A percentile compares a stretch with the other conserved stretches of the same genome.
Conservation (phyloP, 2,329 filamentous ascomycete species). For the Sarocladium strictum region DNA sequence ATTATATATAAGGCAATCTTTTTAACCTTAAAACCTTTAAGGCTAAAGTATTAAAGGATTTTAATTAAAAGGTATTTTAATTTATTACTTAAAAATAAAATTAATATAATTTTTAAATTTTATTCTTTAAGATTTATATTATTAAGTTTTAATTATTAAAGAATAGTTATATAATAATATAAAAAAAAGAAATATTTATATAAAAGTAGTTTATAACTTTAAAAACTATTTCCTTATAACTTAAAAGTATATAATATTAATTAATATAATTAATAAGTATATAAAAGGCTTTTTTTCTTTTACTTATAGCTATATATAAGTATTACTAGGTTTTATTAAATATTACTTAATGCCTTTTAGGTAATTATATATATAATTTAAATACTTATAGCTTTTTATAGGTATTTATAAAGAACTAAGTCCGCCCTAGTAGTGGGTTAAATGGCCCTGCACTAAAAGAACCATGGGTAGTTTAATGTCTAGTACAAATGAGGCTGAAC, state of each 20-base stretch:
- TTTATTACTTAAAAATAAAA: too few relatives aligned
- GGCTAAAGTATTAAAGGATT: background rate
- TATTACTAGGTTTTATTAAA: background rate
- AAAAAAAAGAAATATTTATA: too few relatives aligned
- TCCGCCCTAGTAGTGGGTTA: too few relatives aligned
- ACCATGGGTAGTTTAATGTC: too few relatives aligned
- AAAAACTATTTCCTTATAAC: background rate
- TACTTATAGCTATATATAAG: background rate
- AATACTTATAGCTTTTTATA: background rate
- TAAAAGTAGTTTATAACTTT: background rate
- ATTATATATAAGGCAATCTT: background rate
- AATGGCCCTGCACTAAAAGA: too few relatives aligned
- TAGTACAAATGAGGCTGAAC: too few relatives aligned
- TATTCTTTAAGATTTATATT: too few relatives aligned
- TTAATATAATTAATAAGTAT: background rate
- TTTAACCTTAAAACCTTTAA: too few relatives aligned
- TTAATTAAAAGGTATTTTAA: too few relatives aligned
- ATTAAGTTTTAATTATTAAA: too few relatives aligned
- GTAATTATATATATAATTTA: background rate
- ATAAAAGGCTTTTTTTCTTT: background rate
- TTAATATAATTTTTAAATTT: too few relatives aligned
- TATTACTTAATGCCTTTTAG: background rate
- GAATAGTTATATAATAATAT: background rate
- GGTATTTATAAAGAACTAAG: background rate
- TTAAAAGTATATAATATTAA: background rate